These are phyloP conservation scores for Tetrahymena malaccensis DNA, from an alignment of 73 alveolate species.

Conservation along the genomic window DNA sequence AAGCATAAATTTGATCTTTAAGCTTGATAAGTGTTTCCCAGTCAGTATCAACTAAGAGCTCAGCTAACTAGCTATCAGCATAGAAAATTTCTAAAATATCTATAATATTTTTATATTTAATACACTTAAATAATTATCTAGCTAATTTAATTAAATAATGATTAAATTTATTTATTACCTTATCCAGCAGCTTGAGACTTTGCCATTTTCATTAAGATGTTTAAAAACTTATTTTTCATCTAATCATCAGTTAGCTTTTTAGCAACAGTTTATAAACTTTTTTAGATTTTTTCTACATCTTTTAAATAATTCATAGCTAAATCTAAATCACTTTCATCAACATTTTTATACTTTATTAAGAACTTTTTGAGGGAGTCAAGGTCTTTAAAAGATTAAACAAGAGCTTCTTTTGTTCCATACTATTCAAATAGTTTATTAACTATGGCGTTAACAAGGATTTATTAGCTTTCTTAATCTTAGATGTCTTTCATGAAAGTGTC, in stretches of 20 bases:
- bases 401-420: not conserved
- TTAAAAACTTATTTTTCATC: not conserved
- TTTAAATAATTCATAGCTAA: not conserved
- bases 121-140: too few species aligned
- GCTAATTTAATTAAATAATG: not conserved
- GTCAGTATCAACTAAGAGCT: not conserved
- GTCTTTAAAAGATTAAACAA: not conserved
- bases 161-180: not conserved
- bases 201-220: not conserved
- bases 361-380: not conserved
- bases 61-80: not conserved
- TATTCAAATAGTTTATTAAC: not conserved
- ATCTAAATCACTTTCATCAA: not conserved
- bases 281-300: not conserved
- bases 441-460: not conserved
- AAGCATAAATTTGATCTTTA: not conserved
- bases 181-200: not conserved
- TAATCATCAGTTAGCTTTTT: not conserved
- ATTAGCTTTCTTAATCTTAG: not conserved
- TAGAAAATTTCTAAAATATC: not conserved
- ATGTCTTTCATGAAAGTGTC: not conserved
- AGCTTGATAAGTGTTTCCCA: not conserved
- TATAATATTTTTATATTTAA: not conserved
- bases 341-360: not conserved
- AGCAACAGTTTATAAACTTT: not conserved